Evolutionary conservation across 2,329 filamentous ascomycete species (phyloP), one percentile per base, ranked within the genome.

Genomic region (Xylariales sp.): DNA sequence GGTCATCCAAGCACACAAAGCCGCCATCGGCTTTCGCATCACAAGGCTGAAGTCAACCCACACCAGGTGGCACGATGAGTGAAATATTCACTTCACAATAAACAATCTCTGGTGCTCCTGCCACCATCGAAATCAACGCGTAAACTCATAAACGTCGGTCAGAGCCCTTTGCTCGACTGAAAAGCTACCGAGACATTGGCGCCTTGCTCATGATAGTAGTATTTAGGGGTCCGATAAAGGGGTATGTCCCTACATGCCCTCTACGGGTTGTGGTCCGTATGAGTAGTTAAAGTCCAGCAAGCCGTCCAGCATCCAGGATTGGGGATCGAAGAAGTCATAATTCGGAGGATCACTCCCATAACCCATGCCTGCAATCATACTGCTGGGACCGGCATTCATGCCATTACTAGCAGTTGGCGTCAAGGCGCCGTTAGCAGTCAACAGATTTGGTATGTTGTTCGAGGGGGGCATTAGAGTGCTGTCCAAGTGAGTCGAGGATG

Each of bases 221-320:
- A 27, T 8, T 27, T n/a, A 27, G 24, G 24, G 29, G 15, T 16
- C 15, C 14, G 10, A 37, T 24, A 6, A 24, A 31, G 24, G 24
- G 24, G n/a, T 8, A 8, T 27, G 24, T 27, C 24, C 32, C 46
- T 66, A 77, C 47, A 73, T 65, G 47, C 74, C 70, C 46, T 83
- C 78, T 27, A 80, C 60, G 1, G 73, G 69, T 43, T 67, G 65
- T n/a, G n/a, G n/a, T 27, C 74, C 70, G 11, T 51, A 52, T 53
- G 78, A 83, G 9, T 84, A 89, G 49, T 86, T 87, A 58, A 91
- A 85, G 58, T 90, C 86, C 46, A 93, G 72, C 24, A 91, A 71
- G 11, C 87, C 87, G 60, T 96, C 90, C 46, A 96, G 70, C 71
- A 95, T 88, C 90, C 90, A 96, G 61, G 91, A 88, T 54, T 95